Conservation (phyloP, 495 filamentous ascomycete genomes). For the Podospora didyma region DNA sequence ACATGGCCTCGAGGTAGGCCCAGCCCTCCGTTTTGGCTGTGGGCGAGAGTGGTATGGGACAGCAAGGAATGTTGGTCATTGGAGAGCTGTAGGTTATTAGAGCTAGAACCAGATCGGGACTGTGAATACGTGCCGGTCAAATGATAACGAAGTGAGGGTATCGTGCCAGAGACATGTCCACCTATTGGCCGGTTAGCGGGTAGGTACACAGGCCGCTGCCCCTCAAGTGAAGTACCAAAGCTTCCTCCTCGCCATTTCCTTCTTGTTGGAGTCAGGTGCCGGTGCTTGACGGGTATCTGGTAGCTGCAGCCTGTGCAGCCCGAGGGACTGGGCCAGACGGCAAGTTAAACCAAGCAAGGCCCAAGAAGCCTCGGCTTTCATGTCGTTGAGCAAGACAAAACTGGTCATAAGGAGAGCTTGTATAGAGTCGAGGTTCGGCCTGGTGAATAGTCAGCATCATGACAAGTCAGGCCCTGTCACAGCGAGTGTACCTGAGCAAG, state of each 20-base stretch:
- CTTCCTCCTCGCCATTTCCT: conserved; percentile 42
- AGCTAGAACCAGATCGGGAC: neutral
- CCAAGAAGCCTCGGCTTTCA: conserved; percentile 58
- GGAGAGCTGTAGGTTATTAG: conserved; percentile 30
- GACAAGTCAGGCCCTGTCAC: neutral
- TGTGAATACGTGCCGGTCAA: conserved; percentile 43
- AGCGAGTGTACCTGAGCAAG: conserved; percentile 34
- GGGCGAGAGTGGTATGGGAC: conserved; percentile 42
- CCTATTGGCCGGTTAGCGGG: conserved; percentile 24
- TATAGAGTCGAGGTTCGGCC: conserved; percentile 54
- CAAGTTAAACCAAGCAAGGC: conserved; percentile 52
- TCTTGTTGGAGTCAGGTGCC: conserved; percentile 29
- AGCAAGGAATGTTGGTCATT: conserved; percentile 48
- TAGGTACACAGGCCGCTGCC: neutral
- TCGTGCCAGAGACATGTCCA: conserved; percentile 58
- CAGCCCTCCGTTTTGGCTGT: conserved; percentile 41
- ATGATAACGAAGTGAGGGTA: conserved; percentile 51
- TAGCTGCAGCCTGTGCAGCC: conserved; percentile 42
- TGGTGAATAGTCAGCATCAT: conserved; percentile 14
- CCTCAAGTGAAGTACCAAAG: conserved; percentile 31
- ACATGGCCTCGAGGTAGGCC: conserved; percentile 53
- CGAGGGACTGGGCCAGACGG: conserved; percentile 52
- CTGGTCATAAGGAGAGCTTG: conserved; percentile 52
- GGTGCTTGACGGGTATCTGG: conserved; percentile 34
- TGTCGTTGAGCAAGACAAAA: conserved; percentile 54